A percentile compares a stretch with the other conserved stretches of the same genome.
These are phyloP conservation scores for Arxiozyma slooffiae DNA, from an alignment of 1,139 yeast genomes.

Conservation along the genomic window DNA sequence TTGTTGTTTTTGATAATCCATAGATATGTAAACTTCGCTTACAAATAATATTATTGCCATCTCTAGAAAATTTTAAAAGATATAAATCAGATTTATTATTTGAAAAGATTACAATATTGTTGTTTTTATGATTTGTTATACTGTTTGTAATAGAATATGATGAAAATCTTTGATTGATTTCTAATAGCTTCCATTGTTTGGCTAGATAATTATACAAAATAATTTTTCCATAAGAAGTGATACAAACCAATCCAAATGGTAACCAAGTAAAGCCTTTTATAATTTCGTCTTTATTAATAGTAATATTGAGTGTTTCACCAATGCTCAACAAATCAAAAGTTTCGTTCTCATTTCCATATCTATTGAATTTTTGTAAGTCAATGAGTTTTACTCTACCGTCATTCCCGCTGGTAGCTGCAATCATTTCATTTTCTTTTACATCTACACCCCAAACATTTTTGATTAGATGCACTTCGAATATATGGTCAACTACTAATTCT, in stretches of 20 bases:
- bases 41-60: slow-evolving; percentile 16
- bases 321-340: slow-evolving; percentile 33
- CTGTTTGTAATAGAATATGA: slow-evolving; percentile 47
- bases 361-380: slow-evolving; percentile 36
- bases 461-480: slow-evolving; percentile 64
- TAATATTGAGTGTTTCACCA: slow-evolving; percentile 23
- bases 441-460: slow-evolving; percentile 85
- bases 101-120: slow-evolving; percentile 39
- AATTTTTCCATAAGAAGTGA: slow-evolving; percentile 57
- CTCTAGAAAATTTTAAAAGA: slow-evolving; percentile 35
- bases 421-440: slow-evolving; percentile 36
- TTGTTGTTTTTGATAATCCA: slow-evolving; percentile 42
- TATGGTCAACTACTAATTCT: slow-evolving; percentile 37
- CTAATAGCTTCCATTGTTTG: slow-evolving; percentile 31
- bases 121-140: slow-evolving; percentile 27
- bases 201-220: slow-evolving; percentile 30
- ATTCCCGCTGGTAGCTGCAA: slow-evolving; percentile 77
- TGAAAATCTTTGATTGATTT: slow-evolving; percentile 32
- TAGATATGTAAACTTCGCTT: slow-evolving; percentile 13
- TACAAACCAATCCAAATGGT: slow-evolving; percentile 38
- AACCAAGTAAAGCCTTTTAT: slow-evolving; percentile 52
- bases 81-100: slow-evolving; percentile 46
- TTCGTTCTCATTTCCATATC: slow-evolving; percentile 22
- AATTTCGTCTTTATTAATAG: slow-evolving; percentile 41
- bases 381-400: slow-evolving; percentile 70